Base-by-base conservation (phyloP, 1,284 basidiomycete genomes). In the Xerocomus amazonicus region DNA sequence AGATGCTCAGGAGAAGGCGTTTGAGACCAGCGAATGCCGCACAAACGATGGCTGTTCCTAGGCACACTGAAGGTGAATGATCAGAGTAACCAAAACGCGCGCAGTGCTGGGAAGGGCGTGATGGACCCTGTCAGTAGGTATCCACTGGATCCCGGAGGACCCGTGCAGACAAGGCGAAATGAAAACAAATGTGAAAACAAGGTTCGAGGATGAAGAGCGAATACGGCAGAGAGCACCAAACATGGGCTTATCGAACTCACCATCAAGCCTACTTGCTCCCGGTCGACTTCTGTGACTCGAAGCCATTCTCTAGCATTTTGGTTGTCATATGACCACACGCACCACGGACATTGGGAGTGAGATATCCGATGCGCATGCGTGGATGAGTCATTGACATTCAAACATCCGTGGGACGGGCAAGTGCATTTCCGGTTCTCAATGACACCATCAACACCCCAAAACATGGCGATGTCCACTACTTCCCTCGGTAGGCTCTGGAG, bases 401-500 rank as follows among this genome's bases (percentile, higher is more conserved):
- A 29, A 50, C 41, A 19, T 54, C 51, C 56, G 48, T 45, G 53
- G 51, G 43, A 16, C 19, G 57, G 39, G 26, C 54, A 56, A 26
- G 50, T 56, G 48, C 58, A 67, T 26, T 47, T 28, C 36, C 14
- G 51, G 23, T 52, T 37, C 27, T 54, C 47, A 27, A 57, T 47
- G 32, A 52, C 53, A 45, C 70, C 59, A 40, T 52, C 48, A 31
- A 59, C 59, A 45, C 67, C 70, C 88, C 88, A 90, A 56, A 90
- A 79, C 26, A 83, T 56, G 35, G 84, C 84, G 37, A 89, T 73
- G 44, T 80, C 77, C 17, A 83, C 76, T 5, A 66, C 60, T 36
- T 68, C 63, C 44, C 51, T 54, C 8, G 86, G 83, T 7, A 91
- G 71, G 12, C 83, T 83, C 56, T 82, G 77, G 12, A 91, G 59